A percentile compares a stretch with the other conserved stretches of the same genome.
phyloP scores from a whole-genome alignment of 345 rosid species.

The Lepidium aucheri region DNA sequence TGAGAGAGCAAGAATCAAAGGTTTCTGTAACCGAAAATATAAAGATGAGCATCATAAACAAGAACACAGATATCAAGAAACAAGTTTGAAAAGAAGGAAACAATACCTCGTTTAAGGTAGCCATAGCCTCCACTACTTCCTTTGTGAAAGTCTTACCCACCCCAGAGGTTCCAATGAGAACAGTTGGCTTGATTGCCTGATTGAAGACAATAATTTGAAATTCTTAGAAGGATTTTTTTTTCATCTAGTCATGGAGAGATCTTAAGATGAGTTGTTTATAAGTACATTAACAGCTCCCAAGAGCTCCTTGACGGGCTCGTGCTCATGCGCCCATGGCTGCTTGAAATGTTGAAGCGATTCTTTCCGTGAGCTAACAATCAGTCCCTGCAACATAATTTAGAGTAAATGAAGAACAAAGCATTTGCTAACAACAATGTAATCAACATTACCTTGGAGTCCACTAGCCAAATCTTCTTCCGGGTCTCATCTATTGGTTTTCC shows the following conservation, averaged over 20 bases:
- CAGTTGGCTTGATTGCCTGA: conserved; percentile 86
- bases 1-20: conserved; percentile 86
- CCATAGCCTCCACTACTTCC: conserved; percentile 87
- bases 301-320: conserved; percentile 62
- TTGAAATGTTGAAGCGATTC: conserved; percentile 90
- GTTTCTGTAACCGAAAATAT: conserved; percentile 50
- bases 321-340: conserved; percentile 94
- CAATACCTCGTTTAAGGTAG: conserved; percentile 62
- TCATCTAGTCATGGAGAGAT: background rate
- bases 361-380: conserved; percentile 62
- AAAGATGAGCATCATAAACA: conserved; percentile 1
- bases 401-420: background rate
- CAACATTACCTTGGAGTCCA: conserved; percentile 79
- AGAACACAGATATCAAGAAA: background rate
- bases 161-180: conserved; percentile 92
- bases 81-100: background rate
- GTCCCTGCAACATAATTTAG: conserved; percentile 45
- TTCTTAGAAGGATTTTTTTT: background rate
- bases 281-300: conserved; percentile 71
- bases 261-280: conserved; percentile 20
- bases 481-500: conserved; percentile 58
- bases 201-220: background rate
- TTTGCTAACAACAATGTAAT: background rate
- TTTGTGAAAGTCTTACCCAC: conserved; percentile 87
- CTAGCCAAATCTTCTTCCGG: conserved; percentile 91